Evolutionary conservation across 2,329 filamentous ascomycete species (phyloP).

Genomic region (Exophiala alcalophila): DNA sequence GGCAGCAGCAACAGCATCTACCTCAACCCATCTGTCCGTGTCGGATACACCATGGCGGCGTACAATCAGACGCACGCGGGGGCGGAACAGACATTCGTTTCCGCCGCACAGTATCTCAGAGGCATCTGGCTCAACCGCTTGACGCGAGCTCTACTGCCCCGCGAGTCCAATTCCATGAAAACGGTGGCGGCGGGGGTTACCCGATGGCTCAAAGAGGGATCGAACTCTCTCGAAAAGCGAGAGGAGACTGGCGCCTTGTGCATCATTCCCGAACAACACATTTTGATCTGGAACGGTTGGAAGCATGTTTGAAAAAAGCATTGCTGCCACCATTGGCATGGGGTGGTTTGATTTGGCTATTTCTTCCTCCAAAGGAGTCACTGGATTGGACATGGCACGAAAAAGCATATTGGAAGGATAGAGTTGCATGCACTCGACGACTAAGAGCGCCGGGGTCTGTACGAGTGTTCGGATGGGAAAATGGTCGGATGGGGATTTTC

Average conservation of each 20-base stretch:
- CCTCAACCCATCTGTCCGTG: slow-evolving; percentile 41
- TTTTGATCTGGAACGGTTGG: slow-evolving; percentile 58
- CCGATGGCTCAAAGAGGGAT: slow-evolving; percentile 25
- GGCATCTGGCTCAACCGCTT: slow-evolving; percentile 61
- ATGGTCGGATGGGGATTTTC: too few species aligned
- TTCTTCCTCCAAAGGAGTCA: too few species aligned
- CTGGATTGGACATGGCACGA: too few species aligned
- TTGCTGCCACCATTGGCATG: too few species aligned
- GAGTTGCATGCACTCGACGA: too few species aligned
- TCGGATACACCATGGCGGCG: slow-evolving; percentile 39
- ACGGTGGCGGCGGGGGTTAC: slow-evolving; percentile 40
- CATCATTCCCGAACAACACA: slow-evolving; percentile 61
- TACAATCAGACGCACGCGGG: slow-evolving; percentile 38
- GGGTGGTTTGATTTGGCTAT: too few species aligned
- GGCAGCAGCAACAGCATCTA: slow-evolving; percentile 37
- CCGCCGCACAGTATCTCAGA: slow-evolving; percentile 47
- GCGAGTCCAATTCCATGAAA: slow-evolving; percentile 41
- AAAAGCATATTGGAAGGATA: too few species aligned
- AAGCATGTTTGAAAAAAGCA: slow-evolving; percentile 52
- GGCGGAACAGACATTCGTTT: slow-evolving; percentile 44
- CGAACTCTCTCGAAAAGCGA: slow-evolving; percentile 30
- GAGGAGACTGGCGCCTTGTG: slow-evolving; percentile 52
- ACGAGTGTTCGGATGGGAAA: too few species aligned
- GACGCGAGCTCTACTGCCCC: slow-evolving; percentile 42
- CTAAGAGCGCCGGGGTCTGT: too few species aligned